Evolutionary conservation across 768 basidiomycete species (phyloP), one percentile per base, ranked within the genome.

Genomic region (Candolleomyces eurysporus): DNA sequence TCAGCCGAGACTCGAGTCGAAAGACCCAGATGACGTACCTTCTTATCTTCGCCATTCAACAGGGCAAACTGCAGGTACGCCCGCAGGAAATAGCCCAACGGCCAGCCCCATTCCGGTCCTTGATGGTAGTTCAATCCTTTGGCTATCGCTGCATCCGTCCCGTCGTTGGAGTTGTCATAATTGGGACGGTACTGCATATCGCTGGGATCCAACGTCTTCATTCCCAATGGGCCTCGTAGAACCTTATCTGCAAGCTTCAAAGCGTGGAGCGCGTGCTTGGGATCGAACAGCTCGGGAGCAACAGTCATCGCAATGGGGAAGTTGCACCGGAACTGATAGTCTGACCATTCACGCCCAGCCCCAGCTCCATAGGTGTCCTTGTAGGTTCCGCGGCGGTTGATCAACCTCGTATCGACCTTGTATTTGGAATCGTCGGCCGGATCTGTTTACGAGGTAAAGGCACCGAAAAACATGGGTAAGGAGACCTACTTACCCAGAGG

Each of bases 351-450:
- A 59, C 93, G 84, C 10, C 88, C 91, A 52, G 80, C 69, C 0
- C 92, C 92, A 11, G 97, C 95, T 45, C 96, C 94, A 66, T 90
- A 90, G 7, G 98, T 94, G 71, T 99, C 97, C 80, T 99, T 99
- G 82, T 98, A 99, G 70, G 98, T 96, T 5, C 96, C 97, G 60
- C 97, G 84, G 14, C 94, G 88, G 71, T 94, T 91, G 62, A 97
- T 80, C 40, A 98, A 73, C 22, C 66, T 80, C 3, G 91, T 66
- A 68, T 92, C 79, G 66, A 97, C 73, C 58, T 81, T 80, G 76
- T 94, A 94, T 16, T 86, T 76, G 4, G 67, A 63, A 69, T 99
- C 96, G 26, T 91, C 83, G 11, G 76, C 69, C 1, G 88, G 82
- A 70, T 96, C 94, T 91, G 69, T 32, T 48, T 43, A 56, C 48